Conservation (phyloP, 116 monocot genomes). For the Posidonia oceanica region DNA sequence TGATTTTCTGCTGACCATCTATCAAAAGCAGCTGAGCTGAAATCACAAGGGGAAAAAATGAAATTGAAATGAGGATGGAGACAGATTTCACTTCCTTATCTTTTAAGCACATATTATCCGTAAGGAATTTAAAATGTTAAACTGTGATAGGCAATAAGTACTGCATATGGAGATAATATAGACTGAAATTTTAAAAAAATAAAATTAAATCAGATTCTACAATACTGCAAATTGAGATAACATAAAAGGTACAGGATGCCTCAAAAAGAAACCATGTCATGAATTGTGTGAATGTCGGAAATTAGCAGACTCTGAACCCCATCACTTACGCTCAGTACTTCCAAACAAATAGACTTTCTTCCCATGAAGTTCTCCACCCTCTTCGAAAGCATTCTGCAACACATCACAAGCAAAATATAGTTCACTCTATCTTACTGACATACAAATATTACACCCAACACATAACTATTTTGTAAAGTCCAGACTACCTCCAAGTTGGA, state of each 20-base stretch:
- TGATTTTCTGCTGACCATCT: slow-evolving; percentile 58
- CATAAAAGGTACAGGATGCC: not conserved
- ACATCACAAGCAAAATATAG: not conserved
- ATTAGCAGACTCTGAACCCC: no score
- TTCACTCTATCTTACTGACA: not conserved
- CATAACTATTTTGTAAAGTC: no score
- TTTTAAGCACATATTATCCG: not conserved
- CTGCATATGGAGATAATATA: no score
- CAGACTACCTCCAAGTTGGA: slow-evolving; percentile 70
- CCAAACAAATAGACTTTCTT: slow-evolving; percentile 89
- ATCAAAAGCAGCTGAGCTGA: slow-evolving; percentile 77
- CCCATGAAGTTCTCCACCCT: slow-evolving; percentile 65
- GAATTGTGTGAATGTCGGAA: not conserved
- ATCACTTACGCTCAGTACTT: slow-evolving; percentile 77
- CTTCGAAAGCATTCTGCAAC: slow-evolving; percentile 75
- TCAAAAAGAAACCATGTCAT: not conserved
- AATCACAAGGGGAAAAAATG: slow-evolving; percentile 15
- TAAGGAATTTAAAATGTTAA: no score
- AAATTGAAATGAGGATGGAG: slow-evolving; percentile 3
- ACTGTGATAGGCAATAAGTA: no score
- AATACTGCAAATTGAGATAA: no score
- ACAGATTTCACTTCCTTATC: not conserved
- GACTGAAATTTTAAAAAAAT: no score
- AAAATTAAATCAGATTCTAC: no score
- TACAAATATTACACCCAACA: no score